Percentiles rank a stretch among this genome's conserved stretches.
Conservation (phyloP, 257 asterid species). For the Solanum lignicaule region DNA sequence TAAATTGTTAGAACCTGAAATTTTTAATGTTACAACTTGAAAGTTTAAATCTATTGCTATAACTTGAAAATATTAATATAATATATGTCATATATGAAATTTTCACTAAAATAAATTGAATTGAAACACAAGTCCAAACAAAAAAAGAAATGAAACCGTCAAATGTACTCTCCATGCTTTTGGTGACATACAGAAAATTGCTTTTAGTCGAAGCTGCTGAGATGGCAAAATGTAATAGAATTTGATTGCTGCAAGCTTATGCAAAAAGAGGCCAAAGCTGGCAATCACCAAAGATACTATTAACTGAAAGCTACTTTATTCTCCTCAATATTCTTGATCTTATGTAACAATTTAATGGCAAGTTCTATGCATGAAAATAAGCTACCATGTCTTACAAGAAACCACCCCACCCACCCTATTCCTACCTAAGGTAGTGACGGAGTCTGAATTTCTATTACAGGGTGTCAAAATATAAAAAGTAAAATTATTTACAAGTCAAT, state of each 20-base stretch:
- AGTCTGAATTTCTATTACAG: not conserved
- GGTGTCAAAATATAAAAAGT: too few relatives aligned
- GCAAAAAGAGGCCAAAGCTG: constrained; percentile 20
- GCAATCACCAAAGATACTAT: constrained; percentile 27
- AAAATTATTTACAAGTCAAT: too few relatives aligned
- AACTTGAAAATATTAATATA: too few relatives aligned
- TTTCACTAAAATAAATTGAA: too few relatives aligned
- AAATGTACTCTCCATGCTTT: not conserved
- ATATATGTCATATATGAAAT: too few relatives aligned
- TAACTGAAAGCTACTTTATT: constrained; percentile 51
- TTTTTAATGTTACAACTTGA: too few relatives aligned
- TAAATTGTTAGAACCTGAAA: too few relatives aligned
- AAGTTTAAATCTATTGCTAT: too few relatives aligned
- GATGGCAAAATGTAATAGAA: constrained; percentile 4
- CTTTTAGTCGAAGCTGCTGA: not conserved
- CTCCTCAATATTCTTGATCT: not conserved
- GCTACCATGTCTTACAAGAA: constrained; percentile 32
- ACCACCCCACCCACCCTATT: not conserved
- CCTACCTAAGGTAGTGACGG: not conserved
- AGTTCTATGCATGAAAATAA: constrained; percentile 42
- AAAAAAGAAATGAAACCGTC: not conserved
- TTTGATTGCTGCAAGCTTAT: constrained; percentile 33
- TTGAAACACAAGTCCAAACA: not conserved
- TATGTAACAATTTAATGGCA: constrained; percentile 14
- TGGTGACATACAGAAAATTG: not conserved